These are phyloP conservation scores for Phytophthora megakarya DNA, from an alignment of 352 stramenopile species.

Conservation along the genomic window DNA sequence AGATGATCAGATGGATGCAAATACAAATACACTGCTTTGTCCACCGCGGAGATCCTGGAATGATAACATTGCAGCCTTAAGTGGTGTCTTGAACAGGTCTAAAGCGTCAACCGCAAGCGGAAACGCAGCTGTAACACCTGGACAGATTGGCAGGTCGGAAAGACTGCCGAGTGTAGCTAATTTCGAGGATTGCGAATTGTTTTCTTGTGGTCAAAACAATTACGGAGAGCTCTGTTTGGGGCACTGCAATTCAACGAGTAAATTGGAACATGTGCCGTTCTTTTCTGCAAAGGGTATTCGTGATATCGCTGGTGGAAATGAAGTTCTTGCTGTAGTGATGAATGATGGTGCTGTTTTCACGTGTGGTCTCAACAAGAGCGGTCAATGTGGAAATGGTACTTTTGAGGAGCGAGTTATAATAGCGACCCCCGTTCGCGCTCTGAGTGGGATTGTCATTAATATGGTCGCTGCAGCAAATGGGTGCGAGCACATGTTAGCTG, in stretches of 20 bases:
- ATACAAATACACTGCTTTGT: slow-evolving; percentile 49
- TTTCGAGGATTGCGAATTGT: slow-evolving; percentile 88
- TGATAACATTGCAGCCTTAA: slow-evolving; percentile 53
- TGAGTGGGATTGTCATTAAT: slow-evolving; percentile 66
- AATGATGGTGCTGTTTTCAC: slow-evolving; percentile 83
- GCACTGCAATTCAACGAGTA: slow-evolving; percentile 87
- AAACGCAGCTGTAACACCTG: slow-evolving; percentile 1
- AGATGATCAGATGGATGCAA: slow-evolving; percentile 39
- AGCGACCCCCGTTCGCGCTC: slow-evolving; percentile 68
- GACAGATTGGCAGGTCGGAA: slow-evolving; percentile 9
- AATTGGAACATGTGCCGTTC: slow-evolving; percentile 84
- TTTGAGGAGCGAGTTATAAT: slow-evolving; percentile 88
- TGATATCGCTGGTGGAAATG: slow-evolving; percentile 79
- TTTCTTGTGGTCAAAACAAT: slow-evolving; percentile 90
- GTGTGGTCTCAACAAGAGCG: slow-evolving; percentile 89
- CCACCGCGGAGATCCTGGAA: slow-evolving; percentile 53
- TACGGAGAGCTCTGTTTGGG: slow-evolving; percentile 88
- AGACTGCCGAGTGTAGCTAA: slow-evolving; percentile 24
- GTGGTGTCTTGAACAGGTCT: slow-evolving; percentile 38
- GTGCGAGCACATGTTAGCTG: slow-evolving; percentile 88
- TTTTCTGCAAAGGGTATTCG: slow-evolving; percentile 82
- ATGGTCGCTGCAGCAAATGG: slow-evolving; percentile 84
- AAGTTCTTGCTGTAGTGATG: slow-evolving; percentile 86
- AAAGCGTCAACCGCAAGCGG: slow-evolving; percentile 25
- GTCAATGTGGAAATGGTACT: slow-evolving; percentile 86